phyloP scores from a whole-genome alignment of 2,329 filamentous ascomycete genomes.

The Alternaria sp. region DNA sequence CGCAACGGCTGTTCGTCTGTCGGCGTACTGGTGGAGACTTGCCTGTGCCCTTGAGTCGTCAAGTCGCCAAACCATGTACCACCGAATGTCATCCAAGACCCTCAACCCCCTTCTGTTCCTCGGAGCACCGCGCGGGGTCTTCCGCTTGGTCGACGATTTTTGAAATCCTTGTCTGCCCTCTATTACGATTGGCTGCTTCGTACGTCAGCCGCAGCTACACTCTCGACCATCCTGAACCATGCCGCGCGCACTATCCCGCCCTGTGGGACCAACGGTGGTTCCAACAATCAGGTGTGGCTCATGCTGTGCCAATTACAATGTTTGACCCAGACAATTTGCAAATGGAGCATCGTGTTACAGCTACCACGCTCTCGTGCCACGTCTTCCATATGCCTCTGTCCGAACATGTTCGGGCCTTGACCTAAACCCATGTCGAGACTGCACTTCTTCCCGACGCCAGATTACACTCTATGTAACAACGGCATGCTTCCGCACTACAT shows the following conservation, averaged over 20 bases:
- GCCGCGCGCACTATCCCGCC: constrained; percentile 41
- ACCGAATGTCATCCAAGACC: constrained; percentile 15
- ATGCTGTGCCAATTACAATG: constrained; percentile 38
- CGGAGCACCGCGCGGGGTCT: constrained; percentile 11
- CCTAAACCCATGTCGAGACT: constrained; percentile 16
- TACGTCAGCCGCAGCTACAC: constrained; percentile 40
- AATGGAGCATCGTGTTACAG: background rate
- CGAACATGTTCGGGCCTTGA: constrained; percentile 25
- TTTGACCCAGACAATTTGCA: constrained; percentile 25
- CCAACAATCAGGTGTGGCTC: constrained; percentile 49
- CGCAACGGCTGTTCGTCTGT: constrained; percentile 17
- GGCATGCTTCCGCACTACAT: constrained; percentile 14
- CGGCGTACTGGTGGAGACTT: constrained; percentile 8
- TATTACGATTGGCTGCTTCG: constrained; percentile 12
- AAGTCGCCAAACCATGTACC: constrained; percentile 18
- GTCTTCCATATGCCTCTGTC: constrained; percentile 14
- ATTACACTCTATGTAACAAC: constrained; percentile 21
- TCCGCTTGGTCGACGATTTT: constrained; percentile 16
- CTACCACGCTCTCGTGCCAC: constrained; percentile 19
- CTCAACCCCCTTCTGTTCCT: constrained; percentile 12
- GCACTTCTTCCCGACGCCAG: constrained; percentile 23
- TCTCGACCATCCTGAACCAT: constrained; percentile 27
- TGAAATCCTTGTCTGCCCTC: background rate
- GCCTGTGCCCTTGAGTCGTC: constrained; percentile 12
- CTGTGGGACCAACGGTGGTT: constrained; percentile 49